These are phyloP conservation scores for Turnera subulata DNA, from an alignment of 345 rosid species.

Conservation along the genomic window DNA sequence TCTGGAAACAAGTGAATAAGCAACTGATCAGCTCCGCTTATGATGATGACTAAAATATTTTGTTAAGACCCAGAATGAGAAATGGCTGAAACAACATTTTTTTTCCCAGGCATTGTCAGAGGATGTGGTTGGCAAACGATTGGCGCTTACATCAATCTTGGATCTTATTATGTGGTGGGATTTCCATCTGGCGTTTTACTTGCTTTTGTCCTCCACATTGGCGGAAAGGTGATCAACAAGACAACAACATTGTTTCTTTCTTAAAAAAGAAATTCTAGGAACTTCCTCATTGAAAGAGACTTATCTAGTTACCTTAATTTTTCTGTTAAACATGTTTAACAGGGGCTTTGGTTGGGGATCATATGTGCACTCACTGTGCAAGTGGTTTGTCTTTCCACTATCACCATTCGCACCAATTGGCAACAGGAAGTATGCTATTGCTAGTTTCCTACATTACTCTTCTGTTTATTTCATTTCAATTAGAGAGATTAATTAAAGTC, in stretches of 20 bases:
- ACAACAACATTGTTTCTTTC: background rate
- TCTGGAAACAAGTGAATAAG: background rate
- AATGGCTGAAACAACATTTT: too few species aligned
- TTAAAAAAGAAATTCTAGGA: too few species aligned
- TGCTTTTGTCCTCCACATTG: slow-evolving; percentile 41
- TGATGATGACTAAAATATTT: too few species aligned
- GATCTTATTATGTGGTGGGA: slow-evolving; percentile 51
- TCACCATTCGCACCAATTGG: slow-evolving; percentile 60
- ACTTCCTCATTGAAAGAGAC: background rate
- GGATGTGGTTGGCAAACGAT: slow-evolving; percentile 65
- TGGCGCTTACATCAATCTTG: slow-evolving; percentile 52
- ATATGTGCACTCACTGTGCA: slow-evolving; percentile 50
- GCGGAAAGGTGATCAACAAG: slow-evolving; percentile 56
- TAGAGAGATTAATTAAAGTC: too few species aligned
- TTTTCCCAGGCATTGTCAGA: slow-evolving; percentile 41
- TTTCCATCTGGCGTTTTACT: slow-evolving; percentile 38
- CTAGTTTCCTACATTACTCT: background rate
- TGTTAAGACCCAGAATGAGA: too few species aligned
- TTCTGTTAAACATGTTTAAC: background rate
- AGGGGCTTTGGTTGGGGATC: slow-evolving; percentile 74
- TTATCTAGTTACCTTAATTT: background rate
- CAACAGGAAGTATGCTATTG: slow-evolving; percentile 47
- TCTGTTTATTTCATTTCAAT: background rate
- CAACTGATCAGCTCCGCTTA: background rate
- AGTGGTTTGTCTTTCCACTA: slow-evolving; percentile 31